Evolutionary conservation across 768 basidiomycete genomes (phyloP), one percentile per base, ranked within the genome.

Genomic region (Crucibulum laeve): DNA sequence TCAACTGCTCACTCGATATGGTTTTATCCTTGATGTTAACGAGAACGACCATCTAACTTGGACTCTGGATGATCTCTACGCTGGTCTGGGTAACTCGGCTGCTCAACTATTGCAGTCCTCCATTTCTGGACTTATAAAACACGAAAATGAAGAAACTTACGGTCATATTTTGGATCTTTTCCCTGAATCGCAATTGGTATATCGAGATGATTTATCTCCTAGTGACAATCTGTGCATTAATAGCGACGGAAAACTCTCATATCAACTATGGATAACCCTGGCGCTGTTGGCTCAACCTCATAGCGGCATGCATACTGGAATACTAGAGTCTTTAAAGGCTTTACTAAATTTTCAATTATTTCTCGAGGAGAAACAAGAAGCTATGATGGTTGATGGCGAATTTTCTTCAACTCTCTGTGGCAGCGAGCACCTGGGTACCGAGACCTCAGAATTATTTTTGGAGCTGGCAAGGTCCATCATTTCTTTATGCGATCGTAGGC

Each of bases 1-100:
- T 1, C 64, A 80, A 52, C 71, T 91, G 11, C 65, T 89, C 40
- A 69, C 66, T 13, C 79, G 74, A 48, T 90, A 90, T 58, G 88
- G 88, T 0, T 91, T 91, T 55, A 57, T 69, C 21, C 69, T 90
- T n/a, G 82, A 88, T 36, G 79, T 70, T 18, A 89, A 89, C 57
- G 84, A 82, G 38, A 69, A 77, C 47, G 86, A 89, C 53, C 55
- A 64, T n/a, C 53, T 85, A 18, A 64, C 58, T 4, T 77, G 73
- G 71, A 59, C 60, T 10, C 37, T 62, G 8, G 51, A 53, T 5
- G 67, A 73, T 32, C 50, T 71, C 5, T 41, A 52, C 36, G 42
- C 53, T 38, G 32, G 42, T 38, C 45, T 52, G 37, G 32, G 28
- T 36, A 17, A 36, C 8, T 11, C 18, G 35, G 17, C 7, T 18